These are phyloP conservation scores for Myrica gale DNA, from an alignment of 306 rosid species.

Conservation along the genomic window DNA sequence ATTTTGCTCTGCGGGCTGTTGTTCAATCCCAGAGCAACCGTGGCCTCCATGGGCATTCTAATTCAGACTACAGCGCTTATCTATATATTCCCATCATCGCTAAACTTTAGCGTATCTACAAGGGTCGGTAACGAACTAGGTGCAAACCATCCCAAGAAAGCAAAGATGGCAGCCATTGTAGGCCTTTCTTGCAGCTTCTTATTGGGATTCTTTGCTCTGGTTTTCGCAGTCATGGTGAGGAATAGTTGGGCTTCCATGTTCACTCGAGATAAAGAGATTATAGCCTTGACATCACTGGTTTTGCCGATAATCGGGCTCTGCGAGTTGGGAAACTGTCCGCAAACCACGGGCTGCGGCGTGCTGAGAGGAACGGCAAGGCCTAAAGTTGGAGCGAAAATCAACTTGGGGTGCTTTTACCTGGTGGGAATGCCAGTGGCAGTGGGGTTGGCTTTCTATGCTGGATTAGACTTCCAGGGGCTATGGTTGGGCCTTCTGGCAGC, in stretches of 20 bases:
- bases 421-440: constrained; percentile 91
- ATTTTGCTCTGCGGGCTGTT: constrained; percentile 71
- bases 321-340: constrained; percentile 93
- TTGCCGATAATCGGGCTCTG: constrained; percentile 86
- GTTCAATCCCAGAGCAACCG: constrained; percentile 61
- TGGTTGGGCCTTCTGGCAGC: constrained; percentile 95
- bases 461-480: constrained; percentile 75
- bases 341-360: constrained; percentile 93
- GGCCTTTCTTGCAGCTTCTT: constrained; percentile 67
- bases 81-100: constrained; percentile 80
- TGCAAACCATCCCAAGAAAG: constrained; percentile 61
- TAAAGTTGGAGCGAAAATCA: constrained; percentile 74
- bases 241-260: constrained; percentile 79
- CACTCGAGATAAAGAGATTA: constrained; percentile 61
- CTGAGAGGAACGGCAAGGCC: constrained; percentile 92
- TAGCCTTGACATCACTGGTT: constrained; percentile 61
- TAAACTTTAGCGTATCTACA: constrained; percentile 86
- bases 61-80: constrained; percentile 84
- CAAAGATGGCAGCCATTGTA: constrained; percentile 63
- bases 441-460: constrained; percentile 51
- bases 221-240: constrained; percentile 62
- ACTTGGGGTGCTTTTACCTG: constrained; percentile 76
- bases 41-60: constrained; percentile 89
- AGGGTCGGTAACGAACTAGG: constrained; percentile 84
- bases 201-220: constrained; percentile 56